Evolutionary conservation across 345 rosid genomes (phyloP).

Genomic region (Punica granatum): DNA sequence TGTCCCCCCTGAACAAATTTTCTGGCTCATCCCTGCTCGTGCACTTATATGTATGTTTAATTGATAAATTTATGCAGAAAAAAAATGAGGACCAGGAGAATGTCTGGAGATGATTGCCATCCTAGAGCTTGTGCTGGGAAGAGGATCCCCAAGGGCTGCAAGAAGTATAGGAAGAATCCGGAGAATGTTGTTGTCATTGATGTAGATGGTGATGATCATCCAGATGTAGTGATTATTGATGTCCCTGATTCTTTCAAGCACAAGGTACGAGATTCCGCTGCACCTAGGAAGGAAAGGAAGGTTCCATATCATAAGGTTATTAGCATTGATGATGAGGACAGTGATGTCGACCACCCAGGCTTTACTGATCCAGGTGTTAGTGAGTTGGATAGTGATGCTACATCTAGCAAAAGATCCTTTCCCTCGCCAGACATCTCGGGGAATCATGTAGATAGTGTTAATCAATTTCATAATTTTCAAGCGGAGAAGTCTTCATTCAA

Average conservation of each 20-base stretch:
- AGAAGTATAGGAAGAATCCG: conserved; percentile 20
- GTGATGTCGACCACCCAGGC: conserved; percentile 17
- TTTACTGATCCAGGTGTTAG: conserved; percentile 15
- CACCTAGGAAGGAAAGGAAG: conserved; percentile 20
- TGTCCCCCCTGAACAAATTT: too few relatives aligned
- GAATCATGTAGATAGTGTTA: conserved; percentile 24
- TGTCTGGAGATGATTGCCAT: conserved; percentile 32
- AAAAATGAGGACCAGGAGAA: conserved; percentile 33
- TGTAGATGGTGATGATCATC: conserved; percentile 43
- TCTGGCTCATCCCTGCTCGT: too few relatives aligned
- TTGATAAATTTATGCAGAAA: conserved; percentile 9
- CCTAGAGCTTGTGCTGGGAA: conserved; percentile 34
- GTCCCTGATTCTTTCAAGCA: conserved; percentile 39
- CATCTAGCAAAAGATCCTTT: conserved; percentile 24
- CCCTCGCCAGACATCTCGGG: conserved; percentile 14
- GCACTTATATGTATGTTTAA: conserved; percentile 1
- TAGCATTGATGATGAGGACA: conserved; percentile 54
- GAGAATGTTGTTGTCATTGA: conserved; percentile 57
- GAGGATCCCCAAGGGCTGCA: conserved; percentile 25
- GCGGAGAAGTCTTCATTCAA: conserved; percentile 32
- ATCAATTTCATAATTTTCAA: conserved; percentile 32
- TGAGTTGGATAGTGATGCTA: conserved; percentile 28
- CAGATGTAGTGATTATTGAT: conserved; percentile 55
- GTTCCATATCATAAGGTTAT: conserved; percentile 34
- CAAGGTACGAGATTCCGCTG: conserved; percentile 27